These are phyloP conservation scores for Colletotrichum viniferum DNA, from an alignment of 2,329 filamentous ascomycete genomes.

Conservation along the genomic window DNA sequence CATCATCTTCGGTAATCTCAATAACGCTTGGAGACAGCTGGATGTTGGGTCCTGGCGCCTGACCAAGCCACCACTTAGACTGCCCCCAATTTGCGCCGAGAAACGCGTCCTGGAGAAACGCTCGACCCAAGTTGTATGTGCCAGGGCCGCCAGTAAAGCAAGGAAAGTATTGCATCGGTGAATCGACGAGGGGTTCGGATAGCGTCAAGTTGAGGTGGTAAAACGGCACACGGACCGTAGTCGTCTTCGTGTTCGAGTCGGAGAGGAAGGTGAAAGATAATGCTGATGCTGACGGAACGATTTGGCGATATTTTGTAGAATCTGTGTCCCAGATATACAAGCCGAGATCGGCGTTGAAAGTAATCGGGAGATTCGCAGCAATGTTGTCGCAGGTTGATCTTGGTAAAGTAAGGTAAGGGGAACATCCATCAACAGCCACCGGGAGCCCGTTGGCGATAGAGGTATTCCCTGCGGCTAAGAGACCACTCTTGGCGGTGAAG, in stretches of 20 bases:
- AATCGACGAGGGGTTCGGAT: constrained; percentile 34
- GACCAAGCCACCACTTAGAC: constrained; percentile 40
- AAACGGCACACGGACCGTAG: constrained; percentile 28
- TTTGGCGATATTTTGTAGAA: constrained; percentile 35
- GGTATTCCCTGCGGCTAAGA: constrained; percentile 30
- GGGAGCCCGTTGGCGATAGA: constrained; percentile 29
- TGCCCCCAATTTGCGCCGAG: constrained; percentile 43
- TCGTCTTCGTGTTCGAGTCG: constrained; percentile 29
- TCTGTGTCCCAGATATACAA: constrained; percentile 46
- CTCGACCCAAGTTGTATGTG: constrained; percentile 41
- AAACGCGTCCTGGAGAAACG: constrained; percentile 53
- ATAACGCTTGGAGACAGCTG: background rate
- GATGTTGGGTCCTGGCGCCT: constrained; percentile 41
- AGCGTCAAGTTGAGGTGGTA: constrained; percentile 42
- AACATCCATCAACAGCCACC: constrained; percentile 37
- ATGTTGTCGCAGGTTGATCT: constrained; percentile 44
- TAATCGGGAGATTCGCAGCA: constrained; percentile 39
- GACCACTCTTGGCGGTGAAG: constrained; percentile 30
- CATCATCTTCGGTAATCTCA: constrained; percentile 12
- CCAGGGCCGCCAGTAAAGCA: constrained; percentile 34
- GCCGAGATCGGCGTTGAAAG: constrained; percentile 36
- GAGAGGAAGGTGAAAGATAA: constrained; percentile 43
- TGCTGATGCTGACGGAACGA: constrained; percentile 44
- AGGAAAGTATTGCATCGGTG: constrained; percentile 44
- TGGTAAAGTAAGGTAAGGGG: constrained; percentile 45